These are phyloP conservation scores for Dillenia suffruticosa DNA, from an alignment of 164 flowering plant genomes.

Conservation along the genomic window DNA sequence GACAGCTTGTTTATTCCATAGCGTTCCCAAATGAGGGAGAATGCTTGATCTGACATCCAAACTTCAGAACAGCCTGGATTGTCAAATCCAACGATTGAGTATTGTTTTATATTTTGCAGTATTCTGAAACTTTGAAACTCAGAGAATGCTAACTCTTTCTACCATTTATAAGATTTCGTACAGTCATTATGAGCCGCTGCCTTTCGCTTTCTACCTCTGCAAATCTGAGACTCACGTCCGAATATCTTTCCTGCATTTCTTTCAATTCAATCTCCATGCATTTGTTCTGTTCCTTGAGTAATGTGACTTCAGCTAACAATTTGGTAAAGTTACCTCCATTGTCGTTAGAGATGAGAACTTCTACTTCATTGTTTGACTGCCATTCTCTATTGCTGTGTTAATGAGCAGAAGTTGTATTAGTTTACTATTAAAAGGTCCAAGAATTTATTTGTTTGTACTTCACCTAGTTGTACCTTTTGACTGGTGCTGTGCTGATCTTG, in stretches of 20 bases:
- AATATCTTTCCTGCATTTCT: slow-evolving; percentile 91
- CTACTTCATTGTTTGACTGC: slow-evolving; percentile 13
- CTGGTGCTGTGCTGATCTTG: too few species aligned
- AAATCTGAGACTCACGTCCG: slow-evolving; percentile 86
- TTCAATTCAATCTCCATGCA: slow-evolving; percentile 78
- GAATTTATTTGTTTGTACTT: too few species aligned
- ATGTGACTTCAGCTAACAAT: slow-evolving; percentile 31
- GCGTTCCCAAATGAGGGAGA: not conserved
- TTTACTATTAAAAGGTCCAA: too few species aligned
- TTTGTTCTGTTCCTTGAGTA: slow-evolving; percentile 51
- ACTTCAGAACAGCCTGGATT: slow-evolving; percentile 3
- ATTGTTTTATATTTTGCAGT: slow-evolving; percentile 18
- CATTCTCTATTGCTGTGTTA: slow-evolving; percentile 16
- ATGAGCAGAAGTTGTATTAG: not conserved
- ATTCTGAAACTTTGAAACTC: slow-evolving; percentile 1
- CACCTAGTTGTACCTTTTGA: too few species aligned
- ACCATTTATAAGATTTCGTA: slow-evolving; percentile 67
- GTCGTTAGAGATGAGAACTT: slow-evolving; percentile 4
- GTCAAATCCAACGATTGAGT: slow-evolving; percentile 13
- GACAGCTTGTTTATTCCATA: too few species aligned
- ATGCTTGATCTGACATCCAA: slow-evolving; percentile 4
- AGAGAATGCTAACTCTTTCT: slow-evolving; percentile 36
- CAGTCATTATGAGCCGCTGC: slow-evolving; percentile 78
- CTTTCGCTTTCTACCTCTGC: slow-evolving; percentile 98
- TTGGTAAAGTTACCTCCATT: slow-evolving; percentile 20